Evolutionary conservation across 257 asterid species (phyloP).

Genomic region (Capsicum rhomboideum): DNA sequence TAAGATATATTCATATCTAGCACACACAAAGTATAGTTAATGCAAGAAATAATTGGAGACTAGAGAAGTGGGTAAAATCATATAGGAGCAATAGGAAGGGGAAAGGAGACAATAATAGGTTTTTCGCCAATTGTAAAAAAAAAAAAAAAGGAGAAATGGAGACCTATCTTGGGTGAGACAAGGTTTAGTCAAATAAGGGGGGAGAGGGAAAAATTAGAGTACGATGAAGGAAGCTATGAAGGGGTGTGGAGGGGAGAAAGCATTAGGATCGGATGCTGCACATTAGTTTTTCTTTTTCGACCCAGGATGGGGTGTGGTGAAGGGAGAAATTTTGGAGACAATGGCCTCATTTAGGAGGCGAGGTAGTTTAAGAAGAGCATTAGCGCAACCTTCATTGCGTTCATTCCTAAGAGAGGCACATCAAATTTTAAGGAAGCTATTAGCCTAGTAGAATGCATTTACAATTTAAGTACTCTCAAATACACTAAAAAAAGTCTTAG

Average conservation of each 20-base stretch:
- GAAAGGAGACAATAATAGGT: neutral
- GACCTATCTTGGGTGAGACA: neutral
- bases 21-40: neutral
- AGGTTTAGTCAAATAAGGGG: neutral
- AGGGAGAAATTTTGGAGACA: neutral
- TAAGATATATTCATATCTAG: neutral
- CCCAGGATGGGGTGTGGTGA: neutral
- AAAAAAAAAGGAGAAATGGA: neutral
- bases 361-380: neutral
- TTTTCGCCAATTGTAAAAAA: neutral
- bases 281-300: neutral
- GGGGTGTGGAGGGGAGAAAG: neutral
- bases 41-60: neutral
- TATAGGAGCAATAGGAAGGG: neutral
- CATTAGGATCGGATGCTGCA: neutral
- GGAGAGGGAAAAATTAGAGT: neutral
- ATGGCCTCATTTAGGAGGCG: neutral
- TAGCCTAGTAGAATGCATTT: neutral
- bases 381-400: neutral
- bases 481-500: neutral
- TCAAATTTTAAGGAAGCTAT: neutral
- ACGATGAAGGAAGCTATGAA: neutral
- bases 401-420: neutral
- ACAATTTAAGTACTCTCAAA: neutral
- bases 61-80: neutral